phyloP scores from a whole-genome alignment of 2,329 filamentous ascomycete species.

The Blastomyces emzantsi region DNA sequence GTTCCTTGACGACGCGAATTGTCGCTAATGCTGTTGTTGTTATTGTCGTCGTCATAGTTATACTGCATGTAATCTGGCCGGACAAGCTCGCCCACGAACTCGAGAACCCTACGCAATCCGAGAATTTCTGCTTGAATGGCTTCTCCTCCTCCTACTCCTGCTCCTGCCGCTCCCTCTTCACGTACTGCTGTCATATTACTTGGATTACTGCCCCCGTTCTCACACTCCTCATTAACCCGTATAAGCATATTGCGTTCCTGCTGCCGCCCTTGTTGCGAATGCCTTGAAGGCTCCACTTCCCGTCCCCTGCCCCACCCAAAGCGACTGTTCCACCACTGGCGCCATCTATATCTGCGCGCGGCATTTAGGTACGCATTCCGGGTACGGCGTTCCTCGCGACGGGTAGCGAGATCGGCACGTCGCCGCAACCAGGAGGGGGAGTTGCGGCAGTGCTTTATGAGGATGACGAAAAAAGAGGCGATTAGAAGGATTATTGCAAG shows the following conservation, averaged over 20 bases:
- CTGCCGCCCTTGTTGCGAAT: conserved; percentile 14
- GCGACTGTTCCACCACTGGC: conserved; percentile 41
- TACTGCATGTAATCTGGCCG: conserved; percentile 27
- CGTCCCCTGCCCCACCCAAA: conserved; percentile 4
- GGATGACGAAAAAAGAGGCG: conserved; percentile 25
- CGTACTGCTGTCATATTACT: conserved; percentile 19
- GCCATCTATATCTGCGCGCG: conserved; percentile 43
- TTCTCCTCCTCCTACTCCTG: conserved; percentile 21
- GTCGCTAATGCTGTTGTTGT: not conserved
- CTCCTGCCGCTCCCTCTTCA: not conserved
- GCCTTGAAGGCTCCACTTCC: conserved; percentile 22
- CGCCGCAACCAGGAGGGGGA: conserved; percentile 37
- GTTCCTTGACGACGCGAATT: not conserved
- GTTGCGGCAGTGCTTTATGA: conserved; percentile 38
- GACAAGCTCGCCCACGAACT: conserved; percentile 44
- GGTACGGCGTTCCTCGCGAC: conserved; percentile 46
- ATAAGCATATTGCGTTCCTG: conserved; percentile 30
- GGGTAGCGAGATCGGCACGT: conserved; percentile 45
- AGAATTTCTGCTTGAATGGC: conserved; percentile 43
- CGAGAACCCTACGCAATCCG: conserved; percentile 44
- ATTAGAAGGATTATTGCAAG: conserved; percentile 39
- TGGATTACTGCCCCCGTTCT: conserved; percentile 16
- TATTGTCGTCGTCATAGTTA: not conserved
- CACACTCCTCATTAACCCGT: conserved; percentile 46
- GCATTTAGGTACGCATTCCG: conserved; percentile 46